Evolutionary conservation across 352 stramenopile genomes (phyloP).

Genomic region (Phytophthora niederhauseri): DNA sequence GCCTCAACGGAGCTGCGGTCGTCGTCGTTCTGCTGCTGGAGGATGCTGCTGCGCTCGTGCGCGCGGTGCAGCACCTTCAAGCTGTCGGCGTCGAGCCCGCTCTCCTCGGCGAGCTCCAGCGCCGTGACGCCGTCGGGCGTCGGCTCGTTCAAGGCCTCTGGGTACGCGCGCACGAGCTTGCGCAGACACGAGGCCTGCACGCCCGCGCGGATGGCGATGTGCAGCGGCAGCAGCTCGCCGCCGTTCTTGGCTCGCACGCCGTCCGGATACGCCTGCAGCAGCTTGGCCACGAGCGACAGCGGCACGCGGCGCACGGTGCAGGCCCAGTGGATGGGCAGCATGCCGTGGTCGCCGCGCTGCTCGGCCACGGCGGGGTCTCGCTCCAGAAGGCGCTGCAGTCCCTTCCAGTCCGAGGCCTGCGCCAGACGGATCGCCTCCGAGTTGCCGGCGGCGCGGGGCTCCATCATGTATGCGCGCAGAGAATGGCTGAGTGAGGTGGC

Average conservation of each 20-base stretch:
- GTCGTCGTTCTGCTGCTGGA: constrained; percentile 22
- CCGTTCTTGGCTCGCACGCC: constrained; percentile 66
- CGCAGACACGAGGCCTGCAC: constrained; percentile 55
- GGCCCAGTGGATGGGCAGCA: constrained; percentile 86
- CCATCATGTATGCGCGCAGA: constrained; percentile 21
- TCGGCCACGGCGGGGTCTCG: constrained; percentile 50
- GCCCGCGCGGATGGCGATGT: constrained; percentile 78
- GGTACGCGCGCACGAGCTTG: constrained; percentile 59
- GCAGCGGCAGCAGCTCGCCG: constrained; percentile 68
- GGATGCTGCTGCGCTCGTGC: constrained; percentile 19
- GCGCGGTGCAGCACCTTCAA: constrained; percentile 56
- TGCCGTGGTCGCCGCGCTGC: constrained; percentile 72
- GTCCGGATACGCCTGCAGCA: constrained; percentile 68
- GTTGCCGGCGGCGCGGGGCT: constrained; percentile 29
- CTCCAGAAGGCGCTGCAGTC: constrained; percentile 67
- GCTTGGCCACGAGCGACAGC: constrained; percentile 58
- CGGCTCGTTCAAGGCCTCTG: constrained; percentile 48
- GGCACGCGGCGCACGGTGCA: constrained; percentile 73
- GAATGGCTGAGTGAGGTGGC: constrained; percentile 8
- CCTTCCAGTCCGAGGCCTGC: constrained; percentile 79
- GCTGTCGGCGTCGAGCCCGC: constrained; percentile 44
- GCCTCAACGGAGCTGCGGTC: constrained; percentile 27
- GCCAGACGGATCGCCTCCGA: constrained; percentile 78
- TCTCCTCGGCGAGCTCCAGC: constrained; percentile 58
- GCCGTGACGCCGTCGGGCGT: constrained; percentile 56